Percentiles rank a stretch among this genome's conserved stretches.
Conservation (phyloP, 108 stramenopile genomes). For the Tribonema minus region DNA sequence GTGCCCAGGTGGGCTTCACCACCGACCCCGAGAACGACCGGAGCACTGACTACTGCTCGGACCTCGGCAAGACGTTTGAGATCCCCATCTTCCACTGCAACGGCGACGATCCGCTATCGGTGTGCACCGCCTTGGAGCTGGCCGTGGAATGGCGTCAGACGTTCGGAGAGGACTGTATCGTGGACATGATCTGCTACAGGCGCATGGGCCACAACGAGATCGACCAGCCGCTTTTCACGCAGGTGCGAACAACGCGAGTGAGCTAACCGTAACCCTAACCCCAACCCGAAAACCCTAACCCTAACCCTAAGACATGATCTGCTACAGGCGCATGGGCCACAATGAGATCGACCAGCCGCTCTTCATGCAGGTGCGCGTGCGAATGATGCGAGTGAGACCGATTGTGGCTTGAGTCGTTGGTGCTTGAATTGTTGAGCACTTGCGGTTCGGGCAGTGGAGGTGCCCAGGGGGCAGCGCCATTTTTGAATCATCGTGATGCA, state of each 20-base stretch:
- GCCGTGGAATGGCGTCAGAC: conserved; percentile 94
- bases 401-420: no score
- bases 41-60: conserved; percentile 91
- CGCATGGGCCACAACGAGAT: conserved; percentile 98
- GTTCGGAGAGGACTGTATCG: conserved; percentile 92
- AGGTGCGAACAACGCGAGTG: no score
- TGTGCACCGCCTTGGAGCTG: conserved; percentile 86
- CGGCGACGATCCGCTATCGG: conserved; percentile 95
- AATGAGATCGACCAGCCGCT: conserved; percentile 99
- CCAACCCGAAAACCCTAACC: no score
- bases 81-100: conserved; percentile 99
- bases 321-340: conserved; percentile 93
- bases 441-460: no score
- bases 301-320: conserved; percentile 97
- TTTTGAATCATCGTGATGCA: no score
- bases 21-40: conserved; percentile 90
- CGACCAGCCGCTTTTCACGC: conserved; percentile 96
- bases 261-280: no score
- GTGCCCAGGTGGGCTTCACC: conserved; percentile 88
- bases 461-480: no score
- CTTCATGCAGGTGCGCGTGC: conserved; percentile 75
- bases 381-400: no score
- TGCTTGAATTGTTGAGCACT: no score
- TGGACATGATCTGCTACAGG: conserved; percentile 93
- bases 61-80: conserved; percentile 93